These are phyloP conservation scores for Hippophae tibetana DNA, from an alignment of 306 rosid genomes.

Conservation along the genomic window DNA sequence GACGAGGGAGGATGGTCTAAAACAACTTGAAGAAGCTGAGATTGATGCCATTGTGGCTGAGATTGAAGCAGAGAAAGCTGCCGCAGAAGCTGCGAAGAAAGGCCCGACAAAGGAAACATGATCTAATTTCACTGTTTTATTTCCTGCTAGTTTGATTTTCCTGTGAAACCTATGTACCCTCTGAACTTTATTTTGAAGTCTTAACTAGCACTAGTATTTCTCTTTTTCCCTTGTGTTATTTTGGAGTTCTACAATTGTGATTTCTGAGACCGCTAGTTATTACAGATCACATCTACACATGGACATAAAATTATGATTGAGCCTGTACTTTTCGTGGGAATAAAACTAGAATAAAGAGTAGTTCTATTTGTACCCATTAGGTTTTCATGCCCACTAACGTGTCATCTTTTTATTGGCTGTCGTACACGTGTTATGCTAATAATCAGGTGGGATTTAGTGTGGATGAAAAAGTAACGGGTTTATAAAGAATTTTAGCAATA, in stretches of 20 bases:
- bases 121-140: conserved; percentile 15
- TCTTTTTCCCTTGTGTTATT: neutral
- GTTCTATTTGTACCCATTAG: too few species aligned
- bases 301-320: neutral
- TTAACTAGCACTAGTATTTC: neutral
- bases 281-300: conserved; percentile 1
- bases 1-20: conserved; percentile 76
- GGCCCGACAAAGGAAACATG: conserved; percentile 73
- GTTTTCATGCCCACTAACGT: too few species aligned
- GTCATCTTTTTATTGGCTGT: too few species aligned
- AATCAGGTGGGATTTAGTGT: too few species aligned
- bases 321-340: too few species aligned
- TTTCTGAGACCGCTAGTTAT: conserved; percentile 10
- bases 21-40: conserved; percentile 93
- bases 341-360: too few species aligned
- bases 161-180: conserved; percentile 1
- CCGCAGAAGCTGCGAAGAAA: conserved; percentile 97
- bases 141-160: conserved; percentile 6
- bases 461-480: too few species aligned
- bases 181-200: conserved; percentile 1
- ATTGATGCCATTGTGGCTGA: conserved; percentile 87
- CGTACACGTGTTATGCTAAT: too few species aligned
- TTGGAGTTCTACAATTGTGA: conserved; percentile 1
- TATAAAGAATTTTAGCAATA: too few species aligned
- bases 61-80: conserved; percentile 93